Percentiles rank a stretch among this genome's conserved stretches.
These are phyloP conservation scores for Echium plantagineum DNA, from an alignment of 257 asterid genomes.

Conservation along the genomic window DNA sequence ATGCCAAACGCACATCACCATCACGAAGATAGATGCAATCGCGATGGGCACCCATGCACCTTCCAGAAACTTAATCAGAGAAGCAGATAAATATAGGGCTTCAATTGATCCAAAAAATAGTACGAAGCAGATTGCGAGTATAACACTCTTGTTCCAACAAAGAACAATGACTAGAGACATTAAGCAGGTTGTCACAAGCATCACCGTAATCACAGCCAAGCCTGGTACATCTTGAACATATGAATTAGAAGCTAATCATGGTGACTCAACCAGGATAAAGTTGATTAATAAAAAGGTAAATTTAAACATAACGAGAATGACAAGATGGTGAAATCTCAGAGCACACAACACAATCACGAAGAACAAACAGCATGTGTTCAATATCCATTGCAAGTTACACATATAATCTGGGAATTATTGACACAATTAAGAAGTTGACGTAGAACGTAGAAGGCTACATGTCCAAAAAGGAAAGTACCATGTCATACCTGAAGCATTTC, in stretches of 20 bases:
- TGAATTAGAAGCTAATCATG: not conserved
- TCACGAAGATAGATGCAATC: slow-evolving; percentile 52
- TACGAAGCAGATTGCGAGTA: slow-evolving; percentile 58
- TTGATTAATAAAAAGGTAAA: no score
- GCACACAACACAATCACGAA: no score
- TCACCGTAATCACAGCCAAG: slow-evolving; percentile 84
- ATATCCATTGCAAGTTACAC: no score
- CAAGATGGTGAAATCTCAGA: no score
- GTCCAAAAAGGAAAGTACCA: not conserved
- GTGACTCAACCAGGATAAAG: no score
- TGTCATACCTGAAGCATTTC: slow-evolving; percentile 77
- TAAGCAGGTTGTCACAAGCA: slow-evolving; percentile 92
- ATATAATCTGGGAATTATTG: no score
- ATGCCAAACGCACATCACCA: slow-evolving; percentile 81
- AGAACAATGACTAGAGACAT: slow-evolving; percentile 83
- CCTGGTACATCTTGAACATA: slow-evolving; percentile 29
- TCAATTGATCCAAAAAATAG: slow-evolving; percentile 70
- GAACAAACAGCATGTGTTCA: no score
- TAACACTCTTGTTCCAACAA: slow-evolving; percentile 65
- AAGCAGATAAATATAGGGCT: slow-evolving; percentile 69
- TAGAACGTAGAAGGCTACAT: no score
- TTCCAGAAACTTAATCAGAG: slow-evolving; percentile 68
- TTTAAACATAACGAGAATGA: no score
- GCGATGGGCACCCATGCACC: slow-evolving; percentile 96
- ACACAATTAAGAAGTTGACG: no score